These are phyloP conservation scores for Neurospora sp. DNA, from an alignment of 495 filamentous ascomycete genomes.

Conservation along the genomic window DNA sequence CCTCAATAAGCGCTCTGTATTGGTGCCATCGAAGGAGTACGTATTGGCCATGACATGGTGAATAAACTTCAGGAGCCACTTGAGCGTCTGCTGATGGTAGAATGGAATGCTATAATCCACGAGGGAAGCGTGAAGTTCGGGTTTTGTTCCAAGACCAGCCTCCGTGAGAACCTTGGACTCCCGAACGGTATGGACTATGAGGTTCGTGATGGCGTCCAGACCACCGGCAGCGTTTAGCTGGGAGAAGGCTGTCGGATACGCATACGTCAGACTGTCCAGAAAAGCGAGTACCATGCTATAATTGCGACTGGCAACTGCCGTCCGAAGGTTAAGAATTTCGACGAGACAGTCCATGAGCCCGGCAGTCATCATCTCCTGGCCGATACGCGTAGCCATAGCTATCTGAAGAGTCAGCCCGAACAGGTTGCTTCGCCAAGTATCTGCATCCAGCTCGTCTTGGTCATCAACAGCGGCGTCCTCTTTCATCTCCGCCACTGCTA, in stretches of 20 bases:
- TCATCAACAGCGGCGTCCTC: constrained; percentile 44
- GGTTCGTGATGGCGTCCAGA: constrained; percentile 73
- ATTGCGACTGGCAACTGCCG: constrained; percentile 68
- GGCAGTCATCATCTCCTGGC: constrained; percentile 67
- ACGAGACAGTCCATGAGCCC: constrained; percentile 83
- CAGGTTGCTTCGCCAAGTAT: constrained; percentile 82
- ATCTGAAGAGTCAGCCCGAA: constrained; percentile 74
- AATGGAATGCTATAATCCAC: constrained; percentile 91
- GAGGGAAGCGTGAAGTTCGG: constrained; percentile 65
- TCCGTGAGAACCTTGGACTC: constrained; percentile 53
- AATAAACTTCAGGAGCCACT: constrained; percentile 91
- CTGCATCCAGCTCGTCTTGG: constrained; percentile 49
- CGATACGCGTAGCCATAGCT: constrained; percentile 57
- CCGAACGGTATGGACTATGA: constrained; percentile 72
- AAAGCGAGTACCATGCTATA: constrained; percentile 74
- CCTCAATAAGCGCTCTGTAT: constrained; percentile 77
- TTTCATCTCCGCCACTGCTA: constrained; percentile 72
- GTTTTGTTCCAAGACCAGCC: constrained; percentile 60
- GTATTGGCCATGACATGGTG: constrained; percentile 87
- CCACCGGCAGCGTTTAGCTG: constrained; percentile 69
- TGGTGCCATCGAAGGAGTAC: constrained; percentile 47
- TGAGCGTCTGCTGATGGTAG: constrained; percentile 82
- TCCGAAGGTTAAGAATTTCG: constrained; percentile 78
- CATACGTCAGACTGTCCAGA: constrained; percentile 76
- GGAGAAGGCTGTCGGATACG: constrained; percentile 68